Evolutionary conservation across 2,329 filamentous ascomycete genomes (phyloP), one percentile per base, ranked within the genome.

Genomic region (Alternaria consortialis): DNA sequence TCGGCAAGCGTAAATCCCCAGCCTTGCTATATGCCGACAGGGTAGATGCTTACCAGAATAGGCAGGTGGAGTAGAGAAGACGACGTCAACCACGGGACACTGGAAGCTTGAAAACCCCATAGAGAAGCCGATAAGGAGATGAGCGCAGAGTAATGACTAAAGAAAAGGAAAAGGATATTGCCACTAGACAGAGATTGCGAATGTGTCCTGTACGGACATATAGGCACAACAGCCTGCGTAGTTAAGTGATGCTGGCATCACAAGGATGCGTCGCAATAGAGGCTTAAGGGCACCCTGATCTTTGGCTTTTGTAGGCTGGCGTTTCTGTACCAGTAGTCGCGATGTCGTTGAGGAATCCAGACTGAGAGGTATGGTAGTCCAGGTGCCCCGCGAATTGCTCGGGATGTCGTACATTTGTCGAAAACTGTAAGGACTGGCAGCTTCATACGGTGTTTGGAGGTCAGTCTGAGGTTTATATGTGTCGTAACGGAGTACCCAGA

Each of bases 1-100:
- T 71, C 68, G 71, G 73, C 70, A 71, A 15, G 58, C 65, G 58
- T 67, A 56, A 52, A 27, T 61, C 57, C 59, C 55, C 40, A 62
- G 65, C 55, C 64, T 46, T 46, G 43, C 62, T 62, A 64, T 60
- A 68, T 63, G 51, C 46, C 46, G 60, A 64, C 66, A 60, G 50
- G 67, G 69, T 60, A 70, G 65, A 58, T 71, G 39, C 53, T 74
- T 73, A 47, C 74, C 67, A 1, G 27, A 68, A 62, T 53, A 65
- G 73, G 74, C 61, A 76, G 74, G 74, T 74, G 58, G 58, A 50
- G 42, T 13, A 29, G 43, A 27, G 29, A 53, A 9, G 23, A 32
- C 39, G 46, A 60, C 53, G 47, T 60, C 52, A 57, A 53, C 27
- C 15, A 34, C 36, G 27, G 17, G 42, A 47, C 6, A 7, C 17